Conservation (phyloP, 768 basidiomycete genomes). For the Serendipita vermifera region DNA sequence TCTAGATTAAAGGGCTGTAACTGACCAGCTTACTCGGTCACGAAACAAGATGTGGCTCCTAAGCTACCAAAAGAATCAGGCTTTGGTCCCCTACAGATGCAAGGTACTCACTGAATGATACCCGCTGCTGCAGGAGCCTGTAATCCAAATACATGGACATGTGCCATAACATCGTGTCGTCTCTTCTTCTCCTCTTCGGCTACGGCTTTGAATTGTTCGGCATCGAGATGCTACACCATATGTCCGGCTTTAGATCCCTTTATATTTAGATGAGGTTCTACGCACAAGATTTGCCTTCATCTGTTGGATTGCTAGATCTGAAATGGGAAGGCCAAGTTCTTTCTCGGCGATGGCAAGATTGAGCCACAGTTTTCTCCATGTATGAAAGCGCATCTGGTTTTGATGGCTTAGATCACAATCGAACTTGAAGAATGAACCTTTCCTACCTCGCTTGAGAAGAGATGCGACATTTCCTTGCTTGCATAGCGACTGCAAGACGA, state of each 20-base stretch:
- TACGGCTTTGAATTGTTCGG: constrained; percentile 81
- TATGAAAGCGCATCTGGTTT: constrained; percentile 77
- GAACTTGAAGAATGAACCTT: neutral
- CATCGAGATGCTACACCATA: constrained; percentile 53
- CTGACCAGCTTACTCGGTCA: constrained; percentile 69
- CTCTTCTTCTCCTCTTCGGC: constrained; percentile 94
- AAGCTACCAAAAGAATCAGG: constrained; percentile 34
- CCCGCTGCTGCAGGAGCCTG: constrained; percentile 91
- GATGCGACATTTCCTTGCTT: constrained; percentile 93
- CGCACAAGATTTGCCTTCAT: constrained; percentile 87
- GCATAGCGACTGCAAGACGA: constrained; percentile 72
- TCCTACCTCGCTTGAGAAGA: constrained; percentile 87
- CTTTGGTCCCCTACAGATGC: neutral
- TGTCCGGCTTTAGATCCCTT: neutral
- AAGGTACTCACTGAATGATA: constrained; percentile 68
- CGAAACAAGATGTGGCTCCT: constrained; percentile 97
- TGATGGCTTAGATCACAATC: neutral
- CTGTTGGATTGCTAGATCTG: constrained; percentile 83
- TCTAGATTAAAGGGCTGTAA: neutral
- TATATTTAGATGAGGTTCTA: neutral
- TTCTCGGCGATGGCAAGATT: constrained; percentile 95
- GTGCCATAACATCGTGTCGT: constrained; percentile 98
- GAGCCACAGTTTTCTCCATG: constrained; percentile 93
- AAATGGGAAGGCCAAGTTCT: constrained; percentile 80
- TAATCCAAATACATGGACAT: constrained; percentile 92